Conservation (phyloP, 2,329 filamentous ascomycete species). For the Verticillium dahliae region DNA sequence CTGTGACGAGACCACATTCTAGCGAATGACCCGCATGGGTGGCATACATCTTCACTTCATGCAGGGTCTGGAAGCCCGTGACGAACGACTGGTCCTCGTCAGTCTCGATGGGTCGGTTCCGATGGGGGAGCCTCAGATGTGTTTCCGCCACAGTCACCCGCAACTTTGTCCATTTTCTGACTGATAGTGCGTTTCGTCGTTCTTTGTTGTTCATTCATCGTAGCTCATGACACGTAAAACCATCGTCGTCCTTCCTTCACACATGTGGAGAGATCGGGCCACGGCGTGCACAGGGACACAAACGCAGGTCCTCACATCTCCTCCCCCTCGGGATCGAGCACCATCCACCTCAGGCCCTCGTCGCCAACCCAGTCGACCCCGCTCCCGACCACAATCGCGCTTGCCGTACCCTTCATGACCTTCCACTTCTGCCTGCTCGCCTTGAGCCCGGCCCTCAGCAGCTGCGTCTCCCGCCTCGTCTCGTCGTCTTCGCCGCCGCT, state of each 20-base stretch:
- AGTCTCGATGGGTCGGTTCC: no score
- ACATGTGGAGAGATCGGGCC: no score
- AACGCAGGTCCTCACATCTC: not conserved
- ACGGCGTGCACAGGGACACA: no score
- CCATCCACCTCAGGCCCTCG: conserved; percentile 59
- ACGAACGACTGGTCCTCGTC: not conserved
- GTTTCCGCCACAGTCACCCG: no score
- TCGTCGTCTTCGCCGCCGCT: conserved; percentile 48
- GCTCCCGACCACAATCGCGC: conserved; percentile 72
- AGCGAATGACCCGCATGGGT: not conserved
- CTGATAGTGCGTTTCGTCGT: not conserved
- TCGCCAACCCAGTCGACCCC: conserved; percentile 77
- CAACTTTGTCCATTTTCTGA: no score
- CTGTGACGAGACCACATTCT: not conserved
- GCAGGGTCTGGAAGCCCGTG: not conserved
- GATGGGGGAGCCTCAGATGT: no score
- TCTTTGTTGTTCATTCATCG: not conserved
- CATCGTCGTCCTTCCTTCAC: not conserved
- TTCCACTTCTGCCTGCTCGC: conserved; percentile 61
- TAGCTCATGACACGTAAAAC: not conserved
- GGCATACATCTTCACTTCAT: not conserved
- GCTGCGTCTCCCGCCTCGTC: conserved; percentile 47
- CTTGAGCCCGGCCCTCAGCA: conserved; percentile 53
- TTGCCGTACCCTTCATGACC: conserved; percentile 71
- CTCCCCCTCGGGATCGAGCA: conserved; percentile 56